These are phyloP conservation scores for Paramecium sonneborni DNA, from an alignment of 73 alveolate species.

Conservation along the genomic window DNA sequence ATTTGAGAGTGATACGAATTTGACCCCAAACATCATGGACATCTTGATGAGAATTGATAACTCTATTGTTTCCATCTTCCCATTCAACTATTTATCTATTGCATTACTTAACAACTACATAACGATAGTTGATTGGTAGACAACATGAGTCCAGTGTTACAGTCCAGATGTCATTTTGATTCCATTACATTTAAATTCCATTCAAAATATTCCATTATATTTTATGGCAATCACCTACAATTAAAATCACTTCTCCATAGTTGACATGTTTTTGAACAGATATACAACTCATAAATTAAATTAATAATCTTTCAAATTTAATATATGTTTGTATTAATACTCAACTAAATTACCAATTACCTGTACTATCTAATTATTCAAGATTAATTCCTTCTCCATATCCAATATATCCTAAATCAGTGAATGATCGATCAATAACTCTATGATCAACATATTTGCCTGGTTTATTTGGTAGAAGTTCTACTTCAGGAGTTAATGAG, in stretches of 20 bases:
- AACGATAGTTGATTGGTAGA: background rate
- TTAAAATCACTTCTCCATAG: slow-evolving; percentile 2
- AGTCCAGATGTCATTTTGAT: slow-evolving; percentile 24
- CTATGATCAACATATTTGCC: slow-evolving; percentile 28
- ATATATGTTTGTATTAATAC: background rate
- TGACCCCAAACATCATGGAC: slow-evolving; percentile 39
- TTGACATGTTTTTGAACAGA: slow-evolving; percentile 24
- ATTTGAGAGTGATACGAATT: background rate
- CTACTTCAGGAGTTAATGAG: background rate
- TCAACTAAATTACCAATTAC: slow-evolving; percentile 40
- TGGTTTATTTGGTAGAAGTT: background rate
- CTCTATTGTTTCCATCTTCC: slow-evolving; percentile 43
- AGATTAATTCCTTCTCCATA: background rate
- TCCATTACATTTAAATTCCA: slow-evolving; percentile 53
- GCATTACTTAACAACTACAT: slow-evolving; percentile 19
- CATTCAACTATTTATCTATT: background rate
- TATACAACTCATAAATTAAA: background rate
- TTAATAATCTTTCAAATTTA: background rate
- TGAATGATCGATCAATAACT: background rate
- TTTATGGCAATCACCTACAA: slow-evolving; percentile 24
- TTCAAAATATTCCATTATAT: background rate
- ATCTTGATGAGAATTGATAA: background rate
- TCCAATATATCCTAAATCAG: background rate
- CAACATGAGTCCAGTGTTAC: slow-evolving; percentile 11
- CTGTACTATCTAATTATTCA: slow-evolving; percentile 38